Evolutionary conservation across 2,329 filamentous ascomycete species (phyloP).

Genomic region (Westerdykella ornata): DNA sequence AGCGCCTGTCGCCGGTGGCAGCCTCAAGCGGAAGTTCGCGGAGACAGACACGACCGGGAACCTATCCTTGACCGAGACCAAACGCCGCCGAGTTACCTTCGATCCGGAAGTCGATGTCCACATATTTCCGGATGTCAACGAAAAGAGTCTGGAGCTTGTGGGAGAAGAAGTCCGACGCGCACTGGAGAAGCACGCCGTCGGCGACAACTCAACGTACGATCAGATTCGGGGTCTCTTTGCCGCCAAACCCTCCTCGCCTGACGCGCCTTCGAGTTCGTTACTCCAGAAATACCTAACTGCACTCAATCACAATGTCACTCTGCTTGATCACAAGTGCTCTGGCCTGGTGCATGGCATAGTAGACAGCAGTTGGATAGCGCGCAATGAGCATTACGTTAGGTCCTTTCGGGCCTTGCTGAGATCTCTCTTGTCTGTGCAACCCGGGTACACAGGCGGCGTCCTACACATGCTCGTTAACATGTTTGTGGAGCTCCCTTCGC

Average conservation of each 20-base stretch:
- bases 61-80: conserved; percentile 34
- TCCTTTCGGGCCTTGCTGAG: conserved; percentile 53
- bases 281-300: conserved; percentile 55
- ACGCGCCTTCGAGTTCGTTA: conserved; percentile 46
- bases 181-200: conserved; percentile 47
- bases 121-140: conserved; percentile 39
- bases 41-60: conserved; percentile 28
- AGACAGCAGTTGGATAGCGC: conserved; percentile 55
- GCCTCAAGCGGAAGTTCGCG: conserved; percentile 35
- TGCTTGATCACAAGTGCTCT: conserved; percentile 51
- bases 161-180: conserved; percentile 56
- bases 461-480: conserved; percentile 75
- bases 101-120: conserved; percentile 44
- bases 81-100: conserved; percentile 45
- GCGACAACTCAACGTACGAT: conserved; percentile 53
- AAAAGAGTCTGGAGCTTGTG: conserved; percentile 52
- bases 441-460: conserved; percentile 66
- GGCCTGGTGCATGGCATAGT: conserved; percentile 54
- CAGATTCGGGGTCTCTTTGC: conserved; percentile 49
- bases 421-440: conserved; percentile 72
- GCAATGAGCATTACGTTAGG: conserved; percentile 54
- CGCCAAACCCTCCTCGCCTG: conserved; percentile 42
- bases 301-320: conserved; percentile 51
- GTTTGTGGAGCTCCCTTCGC: conserved; percentile 58
- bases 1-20: conserved; percentile 27